These are phyloP conservation scores for Fagopyrum esculentum DNA, from an alignment of 148 eudicot species.

Conservation along the genomic window DNA sequence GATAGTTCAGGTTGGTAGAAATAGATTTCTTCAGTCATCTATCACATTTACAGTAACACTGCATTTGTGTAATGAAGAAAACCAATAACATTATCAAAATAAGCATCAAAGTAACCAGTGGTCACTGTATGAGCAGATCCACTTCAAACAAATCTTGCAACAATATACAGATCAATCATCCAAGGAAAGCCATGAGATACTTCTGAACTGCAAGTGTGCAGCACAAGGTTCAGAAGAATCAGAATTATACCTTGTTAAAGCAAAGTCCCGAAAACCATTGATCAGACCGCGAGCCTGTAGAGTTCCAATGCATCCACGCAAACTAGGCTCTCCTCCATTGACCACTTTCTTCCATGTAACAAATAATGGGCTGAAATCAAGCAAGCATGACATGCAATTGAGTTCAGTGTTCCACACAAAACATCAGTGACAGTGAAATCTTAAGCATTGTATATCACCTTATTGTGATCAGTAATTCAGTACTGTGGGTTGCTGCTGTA, in stretches of 20 bases:
- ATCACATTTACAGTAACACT: too few species aligned
- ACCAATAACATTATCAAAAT: not conserved
- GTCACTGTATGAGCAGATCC: too few species aligned
- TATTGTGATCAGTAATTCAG: not conserved
- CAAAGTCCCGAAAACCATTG: constrained; percentile 83
- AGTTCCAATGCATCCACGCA: constrained; percentile 99
- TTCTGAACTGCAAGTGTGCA: too few species aligned
- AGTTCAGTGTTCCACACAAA: not conserved
- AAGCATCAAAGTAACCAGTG: not conserved
- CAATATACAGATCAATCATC: too few species aligned
- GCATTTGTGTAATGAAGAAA: too few species aligned
- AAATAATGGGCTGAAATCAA: constrained; percentile 81
- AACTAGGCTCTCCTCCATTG: constrained; percentile 91
- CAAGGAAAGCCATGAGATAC: not conserved
- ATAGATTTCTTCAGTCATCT: too few species aligned
- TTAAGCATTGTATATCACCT: too few species aligned
- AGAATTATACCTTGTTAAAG: constrained; percentile 68
- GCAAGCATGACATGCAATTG: constrained; percentile 15
- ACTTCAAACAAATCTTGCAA: too few species aligned
- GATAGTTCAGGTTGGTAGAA: too few species aligned
- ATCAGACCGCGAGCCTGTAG: constrained; percentile 64
- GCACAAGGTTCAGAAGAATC: too few species aligned
- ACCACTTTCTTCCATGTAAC: constrained; percentile 95
- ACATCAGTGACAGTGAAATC: not conserved
- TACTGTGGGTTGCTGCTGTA: not conserved